phyloP scores from a whole-genome alignment of 305 asterid species.

The Fraxinus platypoda region DNA sequence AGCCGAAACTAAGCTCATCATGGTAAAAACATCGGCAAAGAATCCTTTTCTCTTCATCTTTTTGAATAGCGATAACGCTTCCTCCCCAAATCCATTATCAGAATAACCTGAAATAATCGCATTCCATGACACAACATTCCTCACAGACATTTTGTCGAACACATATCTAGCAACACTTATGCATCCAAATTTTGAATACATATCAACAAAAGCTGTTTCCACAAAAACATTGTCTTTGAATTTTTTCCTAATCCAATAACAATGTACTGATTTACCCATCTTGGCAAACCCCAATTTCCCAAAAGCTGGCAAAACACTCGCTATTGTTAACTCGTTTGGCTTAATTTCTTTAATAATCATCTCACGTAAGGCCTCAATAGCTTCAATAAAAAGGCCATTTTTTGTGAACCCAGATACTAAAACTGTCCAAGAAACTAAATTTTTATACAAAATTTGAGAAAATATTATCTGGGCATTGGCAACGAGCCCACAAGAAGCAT shows the following conservation, averaged over 20 bases:
- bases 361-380: slow-evolving; percentile 36
- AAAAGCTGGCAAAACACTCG: slow-evolving; percentile 50
- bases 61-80: slow-evolving; percentile 40
- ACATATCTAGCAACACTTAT: slow-evolving; percentile 27
- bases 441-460: slow-evolving; percentile 34
- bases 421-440: slow-evolving; percentile 60
- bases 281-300: slow-evolving; percentile 35
- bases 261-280: slow-evolving; percentile 54
- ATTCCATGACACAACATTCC: slow-evolving; percentile 56
- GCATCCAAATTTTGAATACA: slow-evolving; percentile 45
- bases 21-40: slow-evolving; percentile 31
- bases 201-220: slow-evolving; percentile 45
- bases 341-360: slow-evolving; percentile 39
- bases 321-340: slow-evolving; percentile 54
- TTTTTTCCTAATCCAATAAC: slow-evolving; percentile 43
- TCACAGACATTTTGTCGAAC: slow-evolving; percentile 51
- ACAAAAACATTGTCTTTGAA: slow-evolving; percentile 40
- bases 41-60: slow-evolving; percentile 40
- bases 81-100: slow-evolving; percentile 39
- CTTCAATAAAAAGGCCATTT: slow-evolving; percentile 42
- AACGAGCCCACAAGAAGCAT: slow-evolving; percentile 41
- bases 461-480: slow-evolving; percentile 40
- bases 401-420: slow-evolving; percentile 51
- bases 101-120: slow-evolving; percentile 50
- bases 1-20: slow-evolving; percentile 42